Conservation (phyloP, 345 rosid genomes). For the Rhizophora mangle region DNA sequence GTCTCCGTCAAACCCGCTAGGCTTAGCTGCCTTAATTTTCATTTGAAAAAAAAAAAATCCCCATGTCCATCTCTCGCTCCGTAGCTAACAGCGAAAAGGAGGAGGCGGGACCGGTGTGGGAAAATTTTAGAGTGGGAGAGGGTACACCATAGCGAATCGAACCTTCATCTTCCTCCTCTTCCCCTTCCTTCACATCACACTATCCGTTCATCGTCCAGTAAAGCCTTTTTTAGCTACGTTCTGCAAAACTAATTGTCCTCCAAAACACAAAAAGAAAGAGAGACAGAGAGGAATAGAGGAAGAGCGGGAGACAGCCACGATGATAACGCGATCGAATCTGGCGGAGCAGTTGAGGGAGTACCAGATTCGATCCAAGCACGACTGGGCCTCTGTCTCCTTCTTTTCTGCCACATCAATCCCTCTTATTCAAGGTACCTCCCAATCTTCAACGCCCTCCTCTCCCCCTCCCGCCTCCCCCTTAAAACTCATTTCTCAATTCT, state of each 20-base stretch:
- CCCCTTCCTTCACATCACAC: background rate
- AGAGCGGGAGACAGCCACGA: constrained; percentile 24
- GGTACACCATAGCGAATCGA: constrained; percentile 29
- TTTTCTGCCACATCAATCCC: constrained; percentile 78
- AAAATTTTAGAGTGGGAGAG: constrained; percentile 15
- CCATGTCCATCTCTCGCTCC: no score
- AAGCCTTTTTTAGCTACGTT: background rate
- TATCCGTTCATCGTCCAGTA: constrained; percentile 13
- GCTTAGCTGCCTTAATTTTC: no score
- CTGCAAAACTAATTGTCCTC: constrained; percentile 10
- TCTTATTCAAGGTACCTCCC: constrained; percentile 60
- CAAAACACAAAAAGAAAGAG: background rate
- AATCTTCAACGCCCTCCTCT: background rate
- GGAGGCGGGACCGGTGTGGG: background rate
- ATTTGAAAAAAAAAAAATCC: no score
- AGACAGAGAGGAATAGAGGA: background rate
- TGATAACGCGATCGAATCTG: constrained; percentile 96
- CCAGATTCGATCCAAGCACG: constrained; percentile 92
- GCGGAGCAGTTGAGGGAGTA: constrained; percentile 92
- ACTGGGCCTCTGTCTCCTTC: constrained; percentile 96
- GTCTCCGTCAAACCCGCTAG: no score
- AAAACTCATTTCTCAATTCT: no score
- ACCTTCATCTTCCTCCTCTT: constrained; percentile 19
- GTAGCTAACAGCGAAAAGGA: no score
- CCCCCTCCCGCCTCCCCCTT: no score